Evolutionary conservation across 768 basidiomycete genomes (phyloP).

Genomic region (Termitomyces titanicus): DNA sequence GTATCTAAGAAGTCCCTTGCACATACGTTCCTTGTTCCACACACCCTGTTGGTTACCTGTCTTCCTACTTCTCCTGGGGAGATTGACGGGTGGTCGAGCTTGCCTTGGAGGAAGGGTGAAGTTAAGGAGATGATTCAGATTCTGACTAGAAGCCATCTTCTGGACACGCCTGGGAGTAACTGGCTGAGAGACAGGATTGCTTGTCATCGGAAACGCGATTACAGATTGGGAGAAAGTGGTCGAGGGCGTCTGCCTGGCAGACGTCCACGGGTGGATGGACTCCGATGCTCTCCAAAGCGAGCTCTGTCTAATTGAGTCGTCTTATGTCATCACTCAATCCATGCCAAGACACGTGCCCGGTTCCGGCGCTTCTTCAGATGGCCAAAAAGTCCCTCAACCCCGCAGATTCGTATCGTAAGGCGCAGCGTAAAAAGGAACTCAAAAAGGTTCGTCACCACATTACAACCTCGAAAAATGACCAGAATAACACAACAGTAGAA

Average conservation of each 20-base stretch:
- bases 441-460: slow-evolving; percentile 67
- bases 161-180: slow-evolving; percentile 52
- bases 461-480: slow-evolving; percentile 9
- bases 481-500: slow-evolving; percentile 64
- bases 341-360: slow-evolving; percentile 30
- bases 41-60: slow-evolving; percentile 57
- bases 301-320: background rate
- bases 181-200: slow-evolving; percentile 28
- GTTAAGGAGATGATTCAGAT: slow-evolving; percentile 84
- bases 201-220: slow-evolving; percentile 31
- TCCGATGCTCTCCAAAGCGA: slow-evolving; percentile 2
- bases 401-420: slow-evolving; percentile 95
- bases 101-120: slow-evolving; percentile 91
- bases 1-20: background rate
- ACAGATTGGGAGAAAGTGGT: background rate
- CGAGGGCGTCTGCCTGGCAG: slow-evolving; percentile 22
- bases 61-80: slow-evolving; percentile 77
- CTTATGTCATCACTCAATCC: slow-evolving; percentile 36
- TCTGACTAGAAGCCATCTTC: slow-evolving; percentile 68
- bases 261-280: slow-evolving; percentile 30
- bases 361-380: slow-evolving; percentile 42
- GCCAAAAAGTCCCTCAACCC: slow-evolving; percentile 89
- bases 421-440: slow-evolving; percentile 89
- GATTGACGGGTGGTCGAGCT: slow-evolving; percentile 46
- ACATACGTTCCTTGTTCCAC: slow-evolving; percentile 93